Evolutionary conservation across 805 yeast genomes (phyloP).

Genomic region (Tetrapisispora pingtungensis): DNA sequence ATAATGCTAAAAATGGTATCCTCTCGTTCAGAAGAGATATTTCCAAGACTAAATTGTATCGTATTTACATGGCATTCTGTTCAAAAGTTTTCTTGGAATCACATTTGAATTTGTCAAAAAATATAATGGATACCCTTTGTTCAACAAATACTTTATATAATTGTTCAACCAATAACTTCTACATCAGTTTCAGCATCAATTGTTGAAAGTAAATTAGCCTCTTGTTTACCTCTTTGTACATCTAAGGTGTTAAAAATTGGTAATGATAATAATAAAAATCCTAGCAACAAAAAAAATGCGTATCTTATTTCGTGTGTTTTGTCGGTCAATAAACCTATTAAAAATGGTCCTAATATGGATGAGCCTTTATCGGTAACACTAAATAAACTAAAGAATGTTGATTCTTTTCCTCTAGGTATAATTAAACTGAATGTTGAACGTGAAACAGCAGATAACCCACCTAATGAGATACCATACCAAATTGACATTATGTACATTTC

Average conservation of each 20-base stretch:
- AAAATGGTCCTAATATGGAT: constrained; percentile 60
- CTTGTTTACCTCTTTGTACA: constrained; percentile 50
- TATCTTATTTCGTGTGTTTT: constrained; percentile 63
- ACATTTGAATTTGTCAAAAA: no score
- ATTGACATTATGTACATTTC: constrained; percentile 63
- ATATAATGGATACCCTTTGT: neutral
- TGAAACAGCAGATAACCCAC: constrained; percentile 61
- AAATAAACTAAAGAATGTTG: constrained; percentile 64
- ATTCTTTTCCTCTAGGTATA: constrained; percentile 67
- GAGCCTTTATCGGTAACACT: constrained; percentile 76
- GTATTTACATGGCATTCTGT: no score
- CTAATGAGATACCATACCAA: constrained; percentile 69
- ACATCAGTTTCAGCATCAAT: neutral
- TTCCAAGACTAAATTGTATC: no score
- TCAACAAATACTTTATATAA: neutral
- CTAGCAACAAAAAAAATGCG: constrained; percentile 55
- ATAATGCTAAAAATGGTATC: no score
- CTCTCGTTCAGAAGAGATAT: no score
- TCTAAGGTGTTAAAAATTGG: constrained; percentile 49
- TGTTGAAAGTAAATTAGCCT: constrained; percentile 34
- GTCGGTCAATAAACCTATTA: constrained; percentile 67
- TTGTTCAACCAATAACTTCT: neutral
- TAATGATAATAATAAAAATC: constrained; percentile 42
- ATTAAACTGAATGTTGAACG: constrained; percentile 58
- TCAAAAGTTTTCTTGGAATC: no score